phyloP scores from a whole-genome alignment of 169 alveolate genomes.

The Perkinsus marinus region DNA sequence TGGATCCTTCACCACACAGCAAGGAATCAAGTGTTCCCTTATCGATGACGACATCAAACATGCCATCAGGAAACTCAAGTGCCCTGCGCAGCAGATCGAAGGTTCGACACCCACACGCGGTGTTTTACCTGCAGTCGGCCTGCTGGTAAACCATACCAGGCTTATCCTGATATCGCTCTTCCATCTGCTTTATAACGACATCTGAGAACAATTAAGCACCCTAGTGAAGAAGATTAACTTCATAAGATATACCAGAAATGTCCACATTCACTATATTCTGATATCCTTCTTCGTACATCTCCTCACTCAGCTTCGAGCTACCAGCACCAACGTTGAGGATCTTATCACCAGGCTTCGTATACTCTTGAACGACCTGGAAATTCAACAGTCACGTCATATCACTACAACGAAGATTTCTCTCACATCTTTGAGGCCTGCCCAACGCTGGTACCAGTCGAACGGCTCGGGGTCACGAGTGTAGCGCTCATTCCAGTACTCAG shows the following conservation, averaged over 20 bases:
- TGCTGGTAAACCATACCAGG: slow-evolving; percentile 16
- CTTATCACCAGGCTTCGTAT: slow-evolving; percentile 44
- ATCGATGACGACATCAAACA: slow-evolving; percentile 63
- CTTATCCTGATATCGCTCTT: slow-evolving; percentile 32
- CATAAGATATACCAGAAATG: slow-evolving; percentile 18
- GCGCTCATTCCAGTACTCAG: slow-evolving; percentile 79
- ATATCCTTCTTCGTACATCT: slow-evolving; percentile 75
- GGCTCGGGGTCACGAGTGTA: slow-evolving; percentile 78
- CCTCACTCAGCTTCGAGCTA: slow-evolving; percentile 73
- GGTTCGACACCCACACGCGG: neutral
- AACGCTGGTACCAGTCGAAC: slow-evolving; percentile 80
- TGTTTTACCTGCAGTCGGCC: neutral
- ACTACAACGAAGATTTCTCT: no score
- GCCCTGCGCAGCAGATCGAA: slow-evolving; percentile 33
- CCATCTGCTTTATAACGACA: slow-evolving; percentile 19
- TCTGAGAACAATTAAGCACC: no score
- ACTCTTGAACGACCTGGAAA: slow-evolving; percentile 32
- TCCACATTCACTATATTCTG: slow-evolving; percentile 61
- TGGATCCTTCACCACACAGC: slow-evolving; percentile 73
- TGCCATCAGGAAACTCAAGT: slow-evolving; percentile 55
- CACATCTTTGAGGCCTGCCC: slow-evolving; percentile 62
- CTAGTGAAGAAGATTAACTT: no score
- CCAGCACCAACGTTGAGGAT: slow-evolving; percentile 75
- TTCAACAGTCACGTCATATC: no score
- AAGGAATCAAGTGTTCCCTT: slow-evolving; percentile 75